Evolutionary conservation across 306 rosid species (phyloP), one percentile per base, ranked within the genome.

Genomic region (Ceratonia siliqua): DNA sequence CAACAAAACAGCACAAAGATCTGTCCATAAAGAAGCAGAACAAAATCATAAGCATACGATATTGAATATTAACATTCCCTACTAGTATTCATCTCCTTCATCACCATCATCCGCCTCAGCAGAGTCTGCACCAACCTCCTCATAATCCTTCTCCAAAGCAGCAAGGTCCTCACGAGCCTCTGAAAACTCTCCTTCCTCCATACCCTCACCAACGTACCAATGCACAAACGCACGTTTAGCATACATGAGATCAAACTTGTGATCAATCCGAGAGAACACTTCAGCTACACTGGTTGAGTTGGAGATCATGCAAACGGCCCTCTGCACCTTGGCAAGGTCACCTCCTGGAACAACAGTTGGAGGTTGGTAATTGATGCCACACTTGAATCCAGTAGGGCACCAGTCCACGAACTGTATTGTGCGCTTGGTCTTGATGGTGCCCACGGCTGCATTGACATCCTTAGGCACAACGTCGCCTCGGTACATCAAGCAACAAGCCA

Each of bases 151-250:
- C 88, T 92, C 98, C 18, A 92, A 74, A 3, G 98, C 98, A 77
- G 98, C 98, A 21, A 92, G 96, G 67, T 92, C 98, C 87, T 92
- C 96, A 30, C 98, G 90, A 18, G 98, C 98, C 87, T 92, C 98
- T 0, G 98, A 92, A 85, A 92, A 92, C 77, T 92, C 98, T 17
- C 98, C 98, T 82, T 91, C 97, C 78, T 92, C 98, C 97, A 92
- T 92, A 1, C 97, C 97, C 84, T 92, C 97, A 72, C 97, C 96
- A 0, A 92, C 97, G 27, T 92, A 92, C 97, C 97, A 92, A 63
- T 92, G 97, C 56, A 92, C 97, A 20, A 92, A 92, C n/a, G 97
- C 97, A 27, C 97, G 87, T 86, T 92, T 92, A 7, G 97, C 96
- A 48, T 92, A 92, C 97, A 92, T 92, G 13, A 92, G 85, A 77